Evolutionary conservation across 148 eudicot genomes (phyloP).

Genomic region (Camellia granthamiana): DNA sequence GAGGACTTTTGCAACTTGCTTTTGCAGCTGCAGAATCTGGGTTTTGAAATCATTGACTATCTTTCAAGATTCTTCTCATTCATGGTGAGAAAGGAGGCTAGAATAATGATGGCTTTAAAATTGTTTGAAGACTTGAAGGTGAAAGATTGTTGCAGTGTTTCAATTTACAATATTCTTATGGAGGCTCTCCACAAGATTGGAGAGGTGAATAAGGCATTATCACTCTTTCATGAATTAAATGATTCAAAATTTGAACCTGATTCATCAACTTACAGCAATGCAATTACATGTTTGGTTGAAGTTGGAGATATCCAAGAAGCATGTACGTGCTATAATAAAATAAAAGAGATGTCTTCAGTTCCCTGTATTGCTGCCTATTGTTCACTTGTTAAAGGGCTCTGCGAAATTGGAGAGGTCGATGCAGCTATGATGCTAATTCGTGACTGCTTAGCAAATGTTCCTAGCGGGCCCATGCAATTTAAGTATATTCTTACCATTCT

Average conservation of each 20-base stretch:
- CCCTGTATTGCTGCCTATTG: slow-evolving; percentile 69
- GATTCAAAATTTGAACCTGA: slow-evolving; percentile 57
- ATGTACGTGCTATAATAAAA: slow-evolving; percentile 58
- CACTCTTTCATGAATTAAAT: slow-evolving; percentile 56
- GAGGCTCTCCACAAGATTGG: slow-evolving; percentile 53
- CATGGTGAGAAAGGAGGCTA: slow-evolving; percentile 46
- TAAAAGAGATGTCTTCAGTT: slow-evolving; percentile 51
- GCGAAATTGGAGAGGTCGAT: slow-evolving; percentile 69
- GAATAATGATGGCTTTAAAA: slow-evolving; percentile 42
- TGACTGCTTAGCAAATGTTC: slow-evolving; percentile 74
- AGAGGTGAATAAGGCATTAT: slow-evolving; percentile 52
- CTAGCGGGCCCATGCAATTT: slow-evolving; percentile 71
- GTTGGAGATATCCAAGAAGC: slow-evolving; percentile 67
- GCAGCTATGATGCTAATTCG: slow-evolving; percentile 64
- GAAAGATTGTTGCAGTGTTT: slow-evolving; percentile 53
- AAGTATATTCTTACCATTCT: slow-evolving; percentile 64
- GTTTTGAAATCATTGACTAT: slow-evolving; percentile 42
- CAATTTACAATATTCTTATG: slow-evolving; percentile 66
- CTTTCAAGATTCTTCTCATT: slow-evolving; percentile 57
- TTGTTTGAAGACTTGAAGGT: slow-evolving; percentile 53
- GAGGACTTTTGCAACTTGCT: slow-evolving; percentile 64
- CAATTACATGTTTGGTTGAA: slow-evolving; percentile 56
- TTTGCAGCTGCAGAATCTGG: slow-evolving; percentile 59
- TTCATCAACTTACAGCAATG: slow-evolving; percentile 57
- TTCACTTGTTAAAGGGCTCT: slow-evolving; percentile 77